Base-by-base conservation (phyloP, 352 stramenopile genomes). In the Globisporangium iwayamae region DNA sequence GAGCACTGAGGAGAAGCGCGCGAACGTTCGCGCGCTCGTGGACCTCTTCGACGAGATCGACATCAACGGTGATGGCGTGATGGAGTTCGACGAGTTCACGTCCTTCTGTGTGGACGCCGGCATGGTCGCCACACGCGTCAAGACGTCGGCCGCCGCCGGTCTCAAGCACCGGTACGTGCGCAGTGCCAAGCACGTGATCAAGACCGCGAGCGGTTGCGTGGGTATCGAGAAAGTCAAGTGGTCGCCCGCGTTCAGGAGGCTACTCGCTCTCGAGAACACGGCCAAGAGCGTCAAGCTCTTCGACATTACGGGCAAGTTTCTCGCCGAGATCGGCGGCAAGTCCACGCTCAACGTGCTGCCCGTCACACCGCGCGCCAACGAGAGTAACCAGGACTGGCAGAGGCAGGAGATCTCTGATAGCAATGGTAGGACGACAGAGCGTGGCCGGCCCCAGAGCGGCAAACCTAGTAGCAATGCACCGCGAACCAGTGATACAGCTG, bases 61-160 rank as follows among this genome's bases (percentile, higher is more conserved):
- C 65, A 91, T 93, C 67, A 96, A 96, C 51, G 87, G 87, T 30
- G 87, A 96, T 43, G 85, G 86, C 6, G 74, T 74, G 3, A 89
- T 94, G 73, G 87, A 96, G 48, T 94, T 93, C 57, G 83, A 91
- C 28, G 87, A 96, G 67, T 93, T 95, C 59, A 94, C 87, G 47
- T 91, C 79, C 25, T 96, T 90, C 58, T 96, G 87, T 63, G 85
- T 95, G 11, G 87, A 94, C 57, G 86, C 85, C 13, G 87, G 87
- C 5, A 94, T 96, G 81, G 73, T 92, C 39, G 82, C 85, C 8
- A 90, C 79, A 18, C 69, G 85, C 41, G 55, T 58, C 16, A 72
- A 88, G 30, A 66, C 67, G 0, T 54, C 67, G 2, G 32, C 32
- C 32, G 32, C 32, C 32, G 32, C 32, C 25, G 76, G 61, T 0